Percentiles rank a stretch among this genome's conserved stretches.
Evolutionary conservation across 305 asterid species (phyloP).

Genomic region (Solanum hybrid): DNA sequence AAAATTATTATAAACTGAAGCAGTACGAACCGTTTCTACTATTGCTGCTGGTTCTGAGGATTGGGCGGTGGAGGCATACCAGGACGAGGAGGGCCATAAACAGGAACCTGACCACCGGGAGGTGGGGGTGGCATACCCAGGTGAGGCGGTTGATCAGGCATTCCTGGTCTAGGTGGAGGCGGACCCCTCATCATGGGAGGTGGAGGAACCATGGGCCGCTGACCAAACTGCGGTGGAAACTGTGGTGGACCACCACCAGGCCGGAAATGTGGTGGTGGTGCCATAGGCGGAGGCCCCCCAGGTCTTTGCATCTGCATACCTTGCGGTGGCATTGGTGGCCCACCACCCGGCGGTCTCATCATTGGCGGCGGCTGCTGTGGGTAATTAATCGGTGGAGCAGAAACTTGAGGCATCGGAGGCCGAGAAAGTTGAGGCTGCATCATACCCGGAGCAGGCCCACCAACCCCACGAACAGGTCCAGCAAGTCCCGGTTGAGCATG

Average conservation of each 20-base stretch:
- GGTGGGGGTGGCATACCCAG: slow-evolving; percentile 82
- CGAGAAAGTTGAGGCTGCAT: slow-evolving; percentile 95
- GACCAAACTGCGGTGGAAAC: slow-evolving; percentile 40
- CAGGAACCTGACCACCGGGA: slow-evolving; percentile 56
- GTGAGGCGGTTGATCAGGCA: slow-evolving; percentile 41
- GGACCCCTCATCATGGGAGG: slow-evolving; percentile 80
- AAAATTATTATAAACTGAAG: not conserved
- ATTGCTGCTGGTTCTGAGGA: slow-evolving; percentile 44
- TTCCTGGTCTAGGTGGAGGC: slow-evolving; percentile 73
- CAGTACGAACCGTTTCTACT: not conserved
- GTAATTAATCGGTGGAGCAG: slow-evolving; percentile 44
- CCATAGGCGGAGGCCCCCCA: slow-evolving; percentile 49
- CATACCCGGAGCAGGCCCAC: slow-evolving; percentile 93
- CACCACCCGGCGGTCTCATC: slow-evolving; percentile 59
- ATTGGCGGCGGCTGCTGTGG: slow-evolving; percentile 32
- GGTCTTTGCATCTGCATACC: slow-evolving; percentile 30
- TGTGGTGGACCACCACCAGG: slow-evolving; percentile 24
- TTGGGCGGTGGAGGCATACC: slow-evolving; percentile 86
- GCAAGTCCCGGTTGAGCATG: slow-evolving; percentile 87
- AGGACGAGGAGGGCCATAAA: slow-evolving; percentile 70
- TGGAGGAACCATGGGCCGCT: slow-evolving; percentile 62
- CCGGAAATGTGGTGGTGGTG: slow-evolving; percentile 55
- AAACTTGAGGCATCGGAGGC: slow-evolving; percentile 20
- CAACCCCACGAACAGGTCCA: slow-evolving; percentile 81
- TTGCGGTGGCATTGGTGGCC: slow-evolving; percentile 46